A percentile compares a stretch with the other conserved stretches of the same genome.
Evolutionary conservation across 768 basidiomycete species (phyloP).

Genomic region (Mycena latifolia): DNA sequence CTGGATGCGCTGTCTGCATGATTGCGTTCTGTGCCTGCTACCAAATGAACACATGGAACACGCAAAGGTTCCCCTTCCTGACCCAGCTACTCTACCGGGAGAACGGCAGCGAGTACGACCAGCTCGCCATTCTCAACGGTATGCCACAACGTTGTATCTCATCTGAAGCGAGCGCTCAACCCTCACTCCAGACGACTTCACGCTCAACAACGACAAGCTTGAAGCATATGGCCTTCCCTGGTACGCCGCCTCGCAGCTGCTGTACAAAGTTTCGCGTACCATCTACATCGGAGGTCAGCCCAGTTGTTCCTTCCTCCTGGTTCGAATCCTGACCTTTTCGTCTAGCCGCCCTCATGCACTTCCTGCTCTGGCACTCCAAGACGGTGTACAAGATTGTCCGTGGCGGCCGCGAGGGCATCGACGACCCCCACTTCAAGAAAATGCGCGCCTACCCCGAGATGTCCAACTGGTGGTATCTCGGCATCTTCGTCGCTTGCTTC

Average conservation of each 20-base stretch:
- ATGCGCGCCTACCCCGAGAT: slow-evolving; percentile 51
- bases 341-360: slow-evolving; percentile 59
- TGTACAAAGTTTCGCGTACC: slow-evolving; percentile 52
- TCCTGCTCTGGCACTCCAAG: slow-evolving; percentile 61
- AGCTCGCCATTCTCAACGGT: slow-evolving; percentile 60
- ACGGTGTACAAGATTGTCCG: slow-evolving; percentile 53
- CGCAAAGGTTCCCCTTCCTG: slow-evolving; percentile 55
- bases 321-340: neutral
- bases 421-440: slow-evolving; percentile 52
- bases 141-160: neutral
- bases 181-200: slow-evolving; percentile 10
- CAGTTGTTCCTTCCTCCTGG: no score
- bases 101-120: slow-evolving; percentile 62
- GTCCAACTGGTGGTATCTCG: slow-evolving; percentile 51
- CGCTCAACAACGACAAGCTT: slow-evolving; percentile 44
- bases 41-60: slow-evolving; percentile 36
- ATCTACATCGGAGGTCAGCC: slow-evolving; percentile 53
- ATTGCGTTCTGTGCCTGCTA: slow-evolving; percentile 46
- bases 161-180: neutral
- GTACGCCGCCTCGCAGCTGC: slow-evolving; percentile 58
- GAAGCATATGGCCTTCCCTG: slow-evolving; percentile 43
- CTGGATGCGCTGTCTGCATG: slow-evolving; percentile 60
- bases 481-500: slow-evolving; percentile 44
- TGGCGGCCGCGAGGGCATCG: slow-evolving; percentile 47
- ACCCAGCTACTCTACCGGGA: slow-evolving; percentile 44